Evolutionary conservation across 768 basidiomycete genomes (phyloP).

Genomic region (Calvatia gigantea): DNA sequence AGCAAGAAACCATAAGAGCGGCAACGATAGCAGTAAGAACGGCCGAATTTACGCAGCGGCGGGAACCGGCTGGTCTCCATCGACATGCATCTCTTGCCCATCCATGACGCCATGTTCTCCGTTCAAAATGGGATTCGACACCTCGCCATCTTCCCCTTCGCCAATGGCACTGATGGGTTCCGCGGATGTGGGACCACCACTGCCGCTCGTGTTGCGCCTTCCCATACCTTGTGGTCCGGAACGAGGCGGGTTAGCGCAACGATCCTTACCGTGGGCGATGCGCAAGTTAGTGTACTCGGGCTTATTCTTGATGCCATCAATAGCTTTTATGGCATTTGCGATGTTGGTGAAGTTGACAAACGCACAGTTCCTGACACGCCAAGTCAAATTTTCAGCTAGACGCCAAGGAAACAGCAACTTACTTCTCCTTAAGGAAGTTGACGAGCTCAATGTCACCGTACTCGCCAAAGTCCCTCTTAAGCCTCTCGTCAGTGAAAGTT

Average conservation of each 20-base stretch:
- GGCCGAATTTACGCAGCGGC: conserved; percentile 14
- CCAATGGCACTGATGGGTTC: conserved; percentile 37
- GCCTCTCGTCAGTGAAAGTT: conserved; percentile 81
- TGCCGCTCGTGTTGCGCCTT: conserved; percentile 42
- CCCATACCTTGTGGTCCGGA: conserved; percentile 73
- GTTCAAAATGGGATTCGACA: conserved; percentile 25
- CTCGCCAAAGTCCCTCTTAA: conserved; percentile 92
- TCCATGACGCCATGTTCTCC: conserved; percentile 23
- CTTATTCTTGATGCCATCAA: conserved; percentile 90
- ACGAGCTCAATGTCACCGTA: conserved; percentile 96
- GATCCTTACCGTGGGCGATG: conserved; percentile 93
- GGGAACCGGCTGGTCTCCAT: conserved; percentile 30
- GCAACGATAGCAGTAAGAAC: conserved; percentile 10
- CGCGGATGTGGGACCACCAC: conserved; percentile 21
- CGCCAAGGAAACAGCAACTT: conserved; percentile 26
- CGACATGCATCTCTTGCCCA: conserved; percentile 42
- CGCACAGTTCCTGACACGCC: conserved; percentile 73
- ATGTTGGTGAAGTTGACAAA: conserved; percentile 97
- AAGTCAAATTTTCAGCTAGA: not conserved
- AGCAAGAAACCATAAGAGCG: conserved; percentile 7
- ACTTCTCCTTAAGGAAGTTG: conserved; percentile 95
- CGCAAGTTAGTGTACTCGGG: conserved; percentile 87
- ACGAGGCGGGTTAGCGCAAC: conserved; percentile 90
- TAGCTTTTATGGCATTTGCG: conserved; percentile 96
- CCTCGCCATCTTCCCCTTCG: conserved; percentile 31